Evolutionary conservation across 176 grass and related monocot species (phyloP).

Genomic region (Guadua angustifolia): DNA sequence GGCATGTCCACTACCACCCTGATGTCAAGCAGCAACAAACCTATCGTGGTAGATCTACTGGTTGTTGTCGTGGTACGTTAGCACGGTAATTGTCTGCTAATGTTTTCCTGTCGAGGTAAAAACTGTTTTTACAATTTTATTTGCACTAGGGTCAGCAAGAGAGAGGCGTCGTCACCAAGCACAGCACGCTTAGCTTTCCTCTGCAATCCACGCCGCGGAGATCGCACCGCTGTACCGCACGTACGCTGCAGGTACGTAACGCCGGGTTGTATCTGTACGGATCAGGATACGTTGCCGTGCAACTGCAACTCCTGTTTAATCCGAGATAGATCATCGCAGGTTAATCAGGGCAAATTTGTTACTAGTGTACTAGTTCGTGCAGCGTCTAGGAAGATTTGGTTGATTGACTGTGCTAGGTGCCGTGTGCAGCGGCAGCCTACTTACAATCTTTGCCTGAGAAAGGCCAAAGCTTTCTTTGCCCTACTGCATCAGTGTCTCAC

Average conservation of each 20-base stretch:
- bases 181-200: background rate
- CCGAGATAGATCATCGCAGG: background rate
- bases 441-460: background rate
- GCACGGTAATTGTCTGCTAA: too few species aligned
- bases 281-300: background rate
- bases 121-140: too few species aligned
- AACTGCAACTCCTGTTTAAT: background rate
- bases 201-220: background rate
- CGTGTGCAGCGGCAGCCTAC: background rate
- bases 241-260: too few species aligned
- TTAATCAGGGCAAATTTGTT: background rate
- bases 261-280: background rate
- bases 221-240: background rate
- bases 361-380: background rate
- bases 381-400: background rate
- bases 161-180: conserved; percentile 40
- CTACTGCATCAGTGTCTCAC: conserved; percentile 7
- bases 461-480: background rate
- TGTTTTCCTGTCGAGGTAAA: too few species aligned
- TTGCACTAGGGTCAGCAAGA: too few species aligned
- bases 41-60: too few species aligned
- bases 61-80: too few species aligned
- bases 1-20: too few species aligned
- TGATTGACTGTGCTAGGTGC: background rate
- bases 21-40: too few species aligned